Evolutionary conservation across 148 eudicot species (phyloP).

Genomic region (Rhododendron vialii): DNA sequence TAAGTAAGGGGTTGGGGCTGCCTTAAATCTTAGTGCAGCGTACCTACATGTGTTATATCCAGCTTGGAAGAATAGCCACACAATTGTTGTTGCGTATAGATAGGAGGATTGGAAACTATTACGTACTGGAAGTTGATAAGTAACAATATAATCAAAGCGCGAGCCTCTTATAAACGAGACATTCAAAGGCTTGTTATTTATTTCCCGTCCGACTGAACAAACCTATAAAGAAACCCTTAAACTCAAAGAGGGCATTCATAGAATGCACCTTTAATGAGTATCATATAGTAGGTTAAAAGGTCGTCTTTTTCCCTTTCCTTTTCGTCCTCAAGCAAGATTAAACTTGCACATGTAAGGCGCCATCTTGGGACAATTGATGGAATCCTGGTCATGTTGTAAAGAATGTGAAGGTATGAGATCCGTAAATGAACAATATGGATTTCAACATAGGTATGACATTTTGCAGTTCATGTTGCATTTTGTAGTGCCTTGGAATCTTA

Average conservation of each 20-base stretch:
- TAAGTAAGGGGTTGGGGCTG: not conserved
- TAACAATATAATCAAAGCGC: not conserved
- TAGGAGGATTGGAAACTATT: not conserved
- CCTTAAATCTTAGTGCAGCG: not conserved
- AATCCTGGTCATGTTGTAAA: not conserved
- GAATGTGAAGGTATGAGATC: not conserved
- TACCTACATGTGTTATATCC: not conserved
- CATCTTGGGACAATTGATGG: not conserved
- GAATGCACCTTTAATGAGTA: not conserved
- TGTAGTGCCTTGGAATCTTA: not conserved
- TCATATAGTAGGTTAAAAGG: not conserved
- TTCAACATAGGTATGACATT: not conserved
- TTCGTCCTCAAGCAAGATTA: not conserved
- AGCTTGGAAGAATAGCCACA: no score
- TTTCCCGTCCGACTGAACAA: not conserved
- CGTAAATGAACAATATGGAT: not conserved
- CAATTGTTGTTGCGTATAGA: not conserved
- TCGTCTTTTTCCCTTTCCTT: not conserved
- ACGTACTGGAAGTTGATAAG: not conserved
- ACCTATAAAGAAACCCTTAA: not conserved
- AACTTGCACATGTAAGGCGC: not conserved
- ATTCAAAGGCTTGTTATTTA: not conserved
- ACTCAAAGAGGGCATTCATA: not conserved
- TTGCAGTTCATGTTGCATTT: not conserved
- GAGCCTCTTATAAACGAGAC: not conserved